These are phyloP conservation scores for Fusarium nelsonii DNA, from an alignment of 2,329 filamentous ascomycete genomes.

Conservation along the genomic window DNA sequence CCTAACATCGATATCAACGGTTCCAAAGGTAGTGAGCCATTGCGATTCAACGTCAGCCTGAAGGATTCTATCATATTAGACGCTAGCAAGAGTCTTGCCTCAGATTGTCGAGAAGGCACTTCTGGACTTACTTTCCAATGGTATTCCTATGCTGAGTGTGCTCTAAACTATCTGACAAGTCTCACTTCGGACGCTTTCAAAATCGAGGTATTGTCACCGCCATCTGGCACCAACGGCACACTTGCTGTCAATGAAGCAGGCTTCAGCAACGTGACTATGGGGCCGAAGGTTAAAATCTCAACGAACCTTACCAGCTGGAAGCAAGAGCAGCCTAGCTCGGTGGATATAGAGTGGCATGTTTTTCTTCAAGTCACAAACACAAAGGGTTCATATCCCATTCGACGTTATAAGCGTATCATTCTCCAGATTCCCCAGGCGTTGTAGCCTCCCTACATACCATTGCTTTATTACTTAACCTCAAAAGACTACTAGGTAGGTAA, in stretches of 20 bases:
- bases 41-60: neutral
- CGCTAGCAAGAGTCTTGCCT: neutral
- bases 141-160: slow-evolving; percentile 15
- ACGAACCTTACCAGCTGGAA: neutral
- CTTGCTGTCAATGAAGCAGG: slow-evolving; percentile 4
- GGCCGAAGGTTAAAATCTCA: slow-evolving; percentile 1
- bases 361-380: slow-evolving; percentile 22
- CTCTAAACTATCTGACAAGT: neutral
- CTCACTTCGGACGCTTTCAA: slow-evolving; percentile 4
- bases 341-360: slow-evolving; percentile 20
- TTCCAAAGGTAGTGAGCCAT: neutral
- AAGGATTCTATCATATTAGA: neutral
- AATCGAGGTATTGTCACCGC: neutral
- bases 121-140: slow-evolving; percentile 11
- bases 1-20: slow-evolving; percentile 10
- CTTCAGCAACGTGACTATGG: slow-evolving; percentile 5
- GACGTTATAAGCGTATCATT: slow-evolving; percentile 1
- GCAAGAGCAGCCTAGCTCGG: slow-evolving; percentile 8
- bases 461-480: neutral
- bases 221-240: slow-evolving; percentile 1
- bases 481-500: too few species aligned
- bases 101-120: neutral
- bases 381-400: slow-evolving; percentile 6
- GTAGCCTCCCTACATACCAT: neutral
- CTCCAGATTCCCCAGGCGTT: neutral